Percentiles rank a stretch among this genome's conserved stretches.
These are phyloP conservation scores for Apophysomyces trapeziformis DNA, from an alignment of 371 early-diverging fungal genomes.

Conservation along the genomic window DNA sequence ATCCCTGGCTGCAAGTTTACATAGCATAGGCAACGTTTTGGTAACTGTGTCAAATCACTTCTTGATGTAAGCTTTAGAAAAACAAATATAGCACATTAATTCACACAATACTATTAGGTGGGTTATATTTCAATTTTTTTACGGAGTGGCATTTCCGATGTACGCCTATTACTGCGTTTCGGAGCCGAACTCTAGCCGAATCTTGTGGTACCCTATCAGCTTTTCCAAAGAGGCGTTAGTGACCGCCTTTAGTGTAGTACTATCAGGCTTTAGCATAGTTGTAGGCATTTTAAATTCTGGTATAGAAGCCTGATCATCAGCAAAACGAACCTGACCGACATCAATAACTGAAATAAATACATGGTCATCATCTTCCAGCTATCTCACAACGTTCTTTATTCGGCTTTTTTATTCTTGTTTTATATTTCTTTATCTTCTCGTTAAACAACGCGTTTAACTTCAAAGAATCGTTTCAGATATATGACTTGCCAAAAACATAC, in stretches of 20 bases:
- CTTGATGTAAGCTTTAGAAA: conserved; percentile 18
- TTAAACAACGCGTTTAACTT: conserved; percentile 76
- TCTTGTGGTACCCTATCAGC: conserved; percentile 21
- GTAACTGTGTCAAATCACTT: conserved; percentile 27
- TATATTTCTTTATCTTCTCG: background rate
- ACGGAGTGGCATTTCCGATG: conserved; percentile 31
- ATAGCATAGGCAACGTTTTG: conserved; percentile 31
- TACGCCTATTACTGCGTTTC: conserved; percentile 32
- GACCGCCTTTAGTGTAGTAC: conserved; percentile 3
- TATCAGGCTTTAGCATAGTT: conserved; percentile 19
- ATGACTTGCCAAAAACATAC: conserved; percentile 75
- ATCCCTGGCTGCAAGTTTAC: conserved; percentile 26
- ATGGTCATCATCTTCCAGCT: too few relatives aligned
- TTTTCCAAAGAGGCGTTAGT: conserved; percentile 24
- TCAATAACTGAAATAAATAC: too few relatives aligned
- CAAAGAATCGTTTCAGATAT: conserved; percentile 79
- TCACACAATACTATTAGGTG: conserved; percentile 24
- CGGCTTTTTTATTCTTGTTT: too few relatives aligned
- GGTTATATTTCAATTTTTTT: conserved; percentile 34
- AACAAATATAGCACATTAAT: background rate
- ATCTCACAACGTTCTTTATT: too few relatives aligned
- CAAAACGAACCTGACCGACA: too few relatives aligned
- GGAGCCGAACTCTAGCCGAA: conserved; percentile 28
- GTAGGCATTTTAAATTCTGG: conserved; percentile 19
- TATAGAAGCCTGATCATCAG: background rate